Conservation (phyloP, 2,329 filamentous ascomycete genomes). For the Penicillium thymicola region DNA sequence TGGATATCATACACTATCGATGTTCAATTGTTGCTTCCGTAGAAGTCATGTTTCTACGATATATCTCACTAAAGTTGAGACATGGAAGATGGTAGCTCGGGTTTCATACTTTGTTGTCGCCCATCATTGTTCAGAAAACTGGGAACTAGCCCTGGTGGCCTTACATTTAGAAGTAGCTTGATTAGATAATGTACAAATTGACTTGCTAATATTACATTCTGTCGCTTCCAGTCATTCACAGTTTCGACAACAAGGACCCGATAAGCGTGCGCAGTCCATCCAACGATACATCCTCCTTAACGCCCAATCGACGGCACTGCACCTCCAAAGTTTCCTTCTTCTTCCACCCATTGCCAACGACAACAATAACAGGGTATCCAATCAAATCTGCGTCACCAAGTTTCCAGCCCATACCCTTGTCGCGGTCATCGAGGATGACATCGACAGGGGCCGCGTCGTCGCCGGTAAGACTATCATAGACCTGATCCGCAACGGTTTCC, state of each 20-base stretch:
- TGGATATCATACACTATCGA: too few species aligned
- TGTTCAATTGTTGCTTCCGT: not conserved
- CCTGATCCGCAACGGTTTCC: slow-evolving; percentile 50
- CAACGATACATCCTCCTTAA: slow-evolving; percentile 59
- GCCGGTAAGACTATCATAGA: slow-evolving; percentile 62
- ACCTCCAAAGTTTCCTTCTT: slow-evolving; percentile 63
- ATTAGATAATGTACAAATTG: slow-evolving; percentile 7
- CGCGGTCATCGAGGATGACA: slow-evolving; percentile 70
- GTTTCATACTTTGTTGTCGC: too few species aligned
- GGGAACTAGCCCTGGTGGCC: too few species aligned
- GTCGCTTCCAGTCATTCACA: slow-evolving; percentile 41
- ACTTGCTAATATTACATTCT: slow-evolving; percentile 4
- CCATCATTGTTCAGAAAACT: too few species aligned
- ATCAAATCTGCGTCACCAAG: slow-evolving; percentile 84
- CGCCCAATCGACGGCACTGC: slow-evolving; percentile 67
- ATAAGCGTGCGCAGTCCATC: slow-evolving; percentile 51
- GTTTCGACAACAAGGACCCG: slow-evolving; percentile 46
- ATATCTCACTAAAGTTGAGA: too few species aligned
- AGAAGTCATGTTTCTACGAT: not conserved
- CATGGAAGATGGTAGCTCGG: not conserved
- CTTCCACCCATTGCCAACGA: slow-evolving; percentile 71
- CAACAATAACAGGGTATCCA: slow-evolving; percentile 79
- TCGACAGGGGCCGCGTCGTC: slow-evolving; percentile 49
- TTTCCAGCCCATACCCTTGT: slow-evolving; percentile 73
- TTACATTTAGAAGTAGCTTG: not conserved